These are phyloP conservation scores for Sphaerobolus stellatus DNA, from an alignment of 1,284 basidiomycete genomes.

Conservation along the genomic window DNA sequence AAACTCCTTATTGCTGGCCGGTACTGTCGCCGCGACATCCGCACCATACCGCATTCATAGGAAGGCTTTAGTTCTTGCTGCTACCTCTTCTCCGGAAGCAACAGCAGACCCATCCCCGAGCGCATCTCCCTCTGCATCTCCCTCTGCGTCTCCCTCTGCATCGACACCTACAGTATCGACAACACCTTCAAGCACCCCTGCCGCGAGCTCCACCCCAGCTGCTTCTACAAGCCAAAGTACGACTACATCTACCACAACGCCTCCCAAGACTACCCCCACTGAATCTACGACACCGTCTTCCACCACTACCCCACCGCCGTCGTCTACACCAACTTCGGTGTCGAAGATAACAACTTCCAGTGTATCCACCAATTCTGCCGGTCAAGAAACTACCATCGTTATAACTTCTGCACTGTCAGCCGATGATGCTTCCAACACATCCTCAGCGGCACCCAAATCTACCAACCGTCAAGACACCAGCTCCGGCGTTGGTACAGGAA, in stretches of 20 bases:
- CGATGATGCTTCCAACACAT: slow-evolving; percentile 3
- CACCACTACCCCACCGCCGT: slow-evolving; percentile 11
- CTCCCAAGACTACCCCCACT: slow-evolving; percentile 10
- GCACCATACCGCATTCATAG: background rate
- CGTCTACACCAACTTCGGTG: slow-evolving; percentile 9
- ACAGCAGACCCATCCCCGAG: background rate
- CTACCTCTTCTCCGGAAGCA: no score
- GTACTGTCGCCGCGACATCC: background rate
- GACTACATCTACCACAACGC: background rate
- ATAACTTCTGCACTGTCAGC: slow-evolving; percentile 14
- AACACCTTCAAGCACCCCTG: slow-evolving; percentile 16
- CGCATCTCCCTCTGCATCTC: background rate
- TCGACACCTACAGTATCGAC: slow-evolving; percentile 18
- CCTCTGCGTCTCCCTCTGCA: background rate
- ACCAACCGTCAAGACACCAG: slow-evolving; percentile 14
- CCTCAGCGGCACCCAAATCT: slow-evolving; percentile 19
- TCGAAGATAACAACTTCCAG: slow-evolving; percentile 4
- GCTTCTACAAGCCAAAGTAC: slow-evolving; percentile 15
- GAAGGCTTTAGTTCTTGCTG: no score
- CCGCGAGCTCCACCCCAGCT: slow-evolving; percentile 16
- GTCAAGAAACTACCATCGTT: background rate
- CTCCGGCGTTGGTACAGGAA: slow-evolving; percentile 55
- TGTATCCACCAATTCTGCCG: slow-evolving; percentile 11
- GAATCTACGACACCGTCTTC: slow-evolving; percentile 16
- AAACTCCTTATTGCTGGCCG: background rate